These are phyloP conservation scores for Phytophthora nicotianae DNA, from an alignment of 352 stramenopile genomes.

Conservation along the genomic window DNA sequence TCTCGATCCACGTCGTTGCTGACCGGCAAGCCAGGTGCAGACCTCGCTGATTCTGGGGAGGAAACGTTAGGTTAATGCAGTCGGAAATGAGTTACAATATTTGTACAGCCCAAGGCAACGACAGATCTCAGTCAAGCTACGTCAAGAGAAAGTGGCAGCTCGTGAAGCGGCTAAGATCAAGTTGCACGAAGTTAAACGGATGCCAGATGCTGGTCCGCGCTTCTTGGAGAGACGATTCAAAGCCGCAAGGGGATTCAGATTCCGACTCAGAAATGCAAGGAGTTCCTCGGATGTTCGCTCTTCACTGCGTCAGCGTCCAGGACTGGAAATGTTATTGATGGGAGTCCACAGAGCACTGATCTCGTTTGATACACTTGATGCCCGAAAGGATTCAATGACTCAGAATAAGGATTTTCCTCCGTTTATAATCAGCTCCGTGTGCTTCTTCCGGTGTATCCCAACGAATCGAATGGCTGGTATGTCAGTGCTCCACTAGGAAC, in stretches of 20 bases:
- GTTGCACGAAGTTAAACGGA: constrained; percentile 53
- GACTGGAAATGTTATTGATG: constrained; percentile 51
- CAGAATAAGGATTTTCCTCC: constrained; percentile 1
- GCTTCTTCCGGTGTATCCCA: constrained; percentile 44
- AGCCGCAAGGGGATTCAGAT: constrained; percentile 34
- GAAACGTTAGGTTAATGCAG: constrained; percentile 72
- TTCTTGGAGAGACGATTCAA: constrained; percentile 54
- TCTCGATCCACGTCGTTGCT: constrained; percentile 34
- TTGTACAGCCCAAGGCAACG: constrained; percentile 32
- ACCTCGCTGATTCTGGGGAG: constrained; percentile 61
- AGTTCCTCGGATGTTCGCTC: constrained; percentile 17
- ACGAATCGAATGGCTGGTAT: constrained; percentile 17
- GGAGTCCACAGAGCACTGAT: constrained; percentile 67
- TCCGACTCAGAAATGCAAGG: constrained; percentile 35
- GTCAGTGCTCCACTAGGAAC: constrained; percentile 46
- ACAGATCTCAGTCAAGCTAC: constrained; percentile 45
- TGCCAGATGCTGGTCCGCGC: constrained; percentile 49
- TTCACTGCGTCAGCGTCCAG: constrained; percentile 20
- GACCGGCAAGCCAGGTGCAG: constrained; percentile 52
- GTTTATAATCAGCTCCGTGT: constrained; percentile 30
- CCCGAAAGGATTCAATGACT: constrained; percentile 33
- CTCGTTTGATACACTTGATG: constrained; percentile 41
- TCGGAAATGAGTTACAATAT: constrained; percentile 64
- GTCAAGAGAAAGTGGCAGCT: constrained; percentile 42
- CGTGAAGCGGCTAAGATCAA: constrained; percentile 58